Evolutionary conservation across 2,329 filamentous ascomycete species (phyloP).

Genomic region (Pseudopithomyces chartarum): DNA sequence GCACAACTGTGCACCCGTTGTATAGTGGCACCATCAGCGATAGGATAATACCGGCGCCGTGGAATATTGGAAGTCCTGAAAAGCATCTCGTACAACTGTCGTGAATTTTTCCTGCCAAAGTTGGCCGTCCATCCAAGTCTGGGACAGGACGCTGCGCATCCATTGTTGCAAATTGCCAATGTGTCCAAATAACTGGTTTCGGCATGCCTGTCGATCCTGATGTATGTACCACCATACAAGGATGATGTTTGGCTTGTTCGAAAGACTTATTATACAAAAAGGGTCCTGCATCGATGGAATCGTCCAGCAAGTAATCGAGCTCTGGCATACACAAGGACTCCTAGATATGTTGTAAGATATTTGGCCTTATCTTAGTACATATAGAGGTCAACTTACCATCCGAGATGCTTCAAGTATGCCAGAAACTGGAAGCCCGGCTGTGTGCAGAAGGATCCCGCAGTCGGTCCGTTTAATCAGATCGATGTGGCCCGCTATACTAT

Average conservation of each 20-base stretch:
- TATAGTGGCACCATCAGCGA: constrained; percentile 21
- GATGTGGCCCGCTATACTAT: constrained; percentile 31
- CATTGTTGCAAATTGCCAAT: constrained; percentile 20
- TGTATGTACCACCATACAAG: constrained; percentile 42
- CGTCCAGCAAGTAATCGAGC: constrained; percentile 27
- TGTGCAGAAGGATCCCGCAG: constrained; percentile 32
- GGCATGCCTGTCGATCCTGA: constrained; percentile 46
- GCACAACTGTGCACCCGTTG: constrained; percentile 21
- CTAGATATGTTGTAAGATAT: background rate
- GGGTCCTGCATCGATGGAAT: constrained; percentile 12
- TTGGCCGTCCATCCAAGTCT: constrained; percentile 22
- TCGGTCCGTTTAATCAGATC: constrained; percentile 31
- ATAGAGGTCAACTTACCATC: constrained; percentile 10
- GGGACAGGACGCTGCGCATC: constrained; percentile 27
- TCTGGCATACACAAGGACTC: constrained; percentile 32
- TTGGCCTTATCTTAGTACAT: too few species aligned
- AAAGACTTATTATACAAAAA: constrained; percentile 32
- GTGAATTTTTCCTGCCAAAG: constrained; percentile 18
- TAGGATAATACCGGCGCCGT: constrained; percentile 24
- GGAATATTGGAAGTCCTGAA: constrained; percentile 23
- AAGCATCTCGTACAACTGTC: constrained; percentile 19
- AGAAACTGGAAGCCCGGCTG: constrained; percentile 26
- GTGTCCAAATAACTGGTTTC: constrained; percentile 42
- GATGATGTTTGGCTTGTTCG: constrained; percentile 38
- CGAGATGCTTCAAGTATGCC: constrained; percentile 28